phyloP scores from a whole-genome alignment of 1,284 basidiomycete species.

The Microstroma glucosiphilum region DNA sequence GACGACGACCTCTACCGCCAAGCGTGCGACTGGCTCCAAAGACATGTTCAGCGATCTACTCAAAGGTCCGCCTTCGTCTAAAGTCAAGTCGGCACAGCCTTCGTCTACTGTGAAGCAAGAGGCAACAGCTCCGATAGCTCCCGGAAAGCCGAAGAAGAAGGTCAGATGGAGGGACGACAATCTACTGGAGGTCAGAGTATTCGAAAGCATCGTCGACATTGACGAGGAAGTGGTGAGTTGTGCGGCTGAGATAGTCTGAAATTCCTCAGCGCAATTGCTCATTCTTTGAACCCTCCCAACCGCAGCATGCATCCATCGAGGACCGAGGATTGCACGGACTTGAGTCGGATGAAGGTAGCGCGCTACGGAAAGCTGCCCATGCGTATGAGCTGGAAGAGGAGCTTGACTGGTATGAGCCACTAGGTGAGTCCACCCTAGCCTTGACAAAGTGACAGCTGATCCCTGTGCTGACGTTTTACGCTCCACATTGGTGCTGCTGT shows the following conservation, averaged over 20 bases:
- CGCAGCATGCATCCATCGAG: constrained; percentile 1
- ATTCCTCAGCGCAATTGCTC: neutral
- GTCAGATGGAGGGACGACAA: neutral
- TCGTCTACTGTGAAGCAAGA: neutral
- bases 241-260: neutral
- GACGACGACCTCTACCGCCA: no score
- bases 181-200: neutral
- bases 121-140: neutral
- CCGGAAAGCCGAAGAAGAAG: neutral
- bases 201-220: constrained; percentile 1
- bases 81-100: neutral
- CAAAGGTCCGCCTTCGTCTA: neutral
- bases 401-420: constrained; percentile 1
- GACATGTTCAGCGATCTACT: constrained; percentile 6
- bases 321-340: neutral
- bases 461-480: neutral
- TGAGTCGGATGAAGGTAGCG: neutral
- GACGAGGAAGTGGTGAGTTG: constrained; percentile 1
- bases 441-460: neutral
- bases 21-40: neutral
- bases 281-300: neutral
- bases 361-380: neutral
- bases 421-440: neutral
- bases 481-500: neutral
- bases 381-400: constrained; percentile 1